These are phyloP conservation scores for Saccharomycopsis sp. DNA, from an alignment of 805 yeast species.

Conservation along the genomic window DNA sequence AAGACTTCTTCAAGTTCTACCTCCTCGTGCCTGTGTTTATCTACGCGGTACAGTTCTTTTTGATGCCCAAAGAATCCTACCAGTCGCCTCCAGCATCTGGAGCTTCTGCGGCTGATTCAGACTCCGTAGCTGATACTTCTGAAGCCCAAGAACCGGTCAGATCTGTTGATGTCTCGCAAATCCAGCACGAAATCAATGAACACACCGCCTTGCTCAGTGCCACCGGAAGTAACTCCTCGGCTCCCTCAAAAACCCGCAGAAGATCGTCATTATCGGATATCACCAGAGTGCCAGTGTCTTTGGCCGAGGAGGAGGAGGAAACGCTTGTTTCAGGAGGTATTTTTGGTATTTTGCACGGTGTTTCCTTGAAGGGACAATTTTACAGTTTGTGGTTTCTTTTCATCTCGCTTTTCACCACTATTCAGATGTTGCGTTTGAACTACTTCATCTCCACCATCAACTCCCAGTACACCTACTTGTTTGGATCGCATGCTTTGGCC, in stretches of 20 bases:
- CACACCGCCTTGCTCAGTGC: slow-evolving; percentile 7
- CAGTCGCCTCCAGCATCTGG: slow-evolving; percentile 23
- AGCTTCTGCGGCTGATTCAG: neutral
- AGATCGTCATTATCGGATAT: slow-evolving; percentile 20
- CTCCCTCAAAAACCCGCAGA: slow-evolving; percentile 5
- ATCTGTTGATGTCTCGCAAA: slow-evolving; percentile 3
- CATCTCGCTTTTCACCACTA: slow-evolving; percentile 70
- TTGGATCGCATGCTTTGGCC: slow-evolving; percentile 49
- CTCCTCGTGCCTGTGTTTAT: slow-evolving; percentile 75
- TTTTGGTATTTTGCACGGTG: slow-evolving; percentile 74
- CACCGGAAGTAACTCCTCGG: neutral
- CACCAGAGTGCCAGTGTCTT: slow-evolving; percentile 9
- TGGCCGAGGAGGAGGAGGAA: slow-evolving; percentile 11
- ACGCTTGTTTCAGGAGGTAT: slow-evolving; percentile 35
- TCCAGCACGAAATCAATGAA: slow-evolving; percentile 12
- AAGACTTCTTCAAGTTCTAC: slow-evolving; percentile 58
- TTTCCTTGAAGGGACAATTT: slow-evolving; percentile 42
- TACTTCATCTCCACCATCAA: slow-evolving; percentile 87
- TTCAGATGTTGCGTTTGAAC: slow-evolving; percentile 88
- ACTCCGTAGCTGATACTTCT: neutral
- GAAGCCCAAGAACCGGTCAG: neutral
- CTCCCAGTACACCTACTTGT: slow-evolving; percentile 71
- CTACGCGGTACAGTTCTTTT: slow-evolving; percentile 57
- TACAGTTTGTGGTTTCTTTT: slow-evolving; percentile 63
- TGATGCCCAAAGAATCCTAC: slow-evolving; percentile 80